phyloP scores from a whole-genome alignment of 2,329 filamentous ascomycete species.

The Bipolaris gigantea region DNA sequence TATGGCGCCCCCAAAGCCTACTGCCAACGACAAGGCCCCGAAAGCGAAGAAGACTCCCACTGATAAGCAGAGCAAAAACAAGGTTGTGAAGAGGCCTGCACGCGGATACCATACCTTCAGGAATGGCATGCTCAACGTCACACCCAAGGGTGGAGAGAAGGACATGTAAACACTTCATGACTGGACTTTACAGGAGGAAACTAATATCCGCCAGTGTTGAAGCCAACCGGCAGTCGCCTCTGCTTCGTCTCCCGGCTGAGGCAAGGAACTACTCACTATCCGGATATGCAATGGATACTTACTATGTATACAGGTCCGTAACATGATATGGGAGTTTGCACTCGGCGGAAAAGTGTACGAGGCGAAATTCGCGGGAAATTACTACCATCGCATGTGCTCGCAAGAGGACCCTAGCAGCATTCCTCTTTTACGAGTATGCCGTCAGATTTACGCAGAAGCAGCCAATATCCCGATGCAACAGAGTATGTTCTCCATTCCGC shows the following conservation, averaged over 20 bases:
- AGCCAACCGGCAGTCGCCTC: conserved; percentile 11
- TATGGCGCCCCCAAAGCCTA: conserved; percentile 5
- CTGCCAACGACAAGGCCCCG: not conserved
- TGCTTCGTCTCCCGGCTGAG: conserved; percentile 20
- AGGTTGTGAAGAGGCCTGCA: conserved; percentile 14
- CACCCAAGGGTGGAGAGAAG: conserved; percentile 17
- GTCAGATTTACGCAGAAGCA: conserved; percentile 20
- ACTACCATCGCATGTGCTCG: too few relatives aligned
- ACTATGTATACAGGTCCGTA: conserved; percentile 8
- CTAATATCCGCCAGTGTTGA: conserved; percentile 9
- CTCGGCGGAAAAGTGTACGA: conserved; percentile 10
- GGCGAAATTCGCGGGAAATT: too few relatives aligned
- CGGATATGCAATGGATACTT: not conserved
- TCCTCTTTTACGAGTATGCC: conserved; percentile 9
- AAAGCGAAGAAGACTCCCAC: not conserved
- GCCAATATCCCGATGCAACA: not conserved
- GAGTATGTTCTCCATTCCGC: not conserved
- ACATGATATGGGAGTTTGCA: conserved; percentile 16
- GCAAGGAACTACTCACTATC: not conserved
- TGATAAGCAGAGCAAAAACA: not conserved
- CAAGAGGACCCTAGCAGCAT: not conserved
- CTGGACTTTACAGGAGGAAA: not conserved
- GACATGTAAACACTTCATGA: conserved; percentile 4
- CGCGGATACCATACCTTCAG: conserved; percentile 21
- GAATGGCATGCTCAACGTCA: conserved; percentile 19